phyloP scores from a whole-genome alignment of 495 filamentous ascomycete genomes.

The Hypoxylon perforatum region DNA sequence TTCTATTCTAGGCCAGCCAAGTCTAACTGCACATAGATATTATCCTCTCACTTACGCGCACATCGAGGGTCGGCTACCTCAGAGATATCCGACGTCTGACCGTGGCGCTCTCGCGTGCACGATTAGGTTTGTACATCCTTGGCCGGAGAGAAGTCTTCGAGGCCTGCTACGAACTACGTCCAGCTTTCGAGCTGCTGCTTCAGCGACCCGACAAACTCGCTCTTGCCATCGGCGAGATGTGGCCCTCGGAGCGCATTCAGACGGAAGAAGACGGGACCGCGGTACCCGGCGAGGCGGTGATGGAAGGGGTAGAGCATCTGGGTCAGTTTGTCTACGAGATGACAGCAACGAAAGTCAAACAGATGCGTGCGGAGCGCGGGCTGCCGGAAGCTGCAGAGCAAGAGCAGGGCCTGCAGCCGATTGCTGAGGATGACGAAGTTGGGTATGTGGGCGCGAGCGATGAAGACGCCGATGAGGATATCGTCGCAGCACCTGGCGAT shows the following conservation, averaged over 20 bases:
- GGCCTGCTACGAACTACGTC: slow-evolving; percentile 84
- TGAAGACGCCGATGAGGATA: slow-evolving; percentile 54
- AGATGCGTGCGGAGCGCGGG: slow-evolving; percentile 57
- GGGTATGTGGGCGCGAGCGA: slow-evolving; percentile 51
- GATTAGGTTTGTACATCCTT: slow-evolving; percentile 92
- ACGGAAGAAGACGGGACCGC: slow-evolving; percentile 66
- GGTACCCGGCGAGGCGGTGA: slow-evolving; percentile 65
- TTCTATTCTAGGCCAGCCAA: slow-evolving; percentile 26
- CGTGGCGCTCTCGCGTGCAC: slow-evolving; percentile 93
- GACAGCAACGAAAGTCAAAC: slow-evolving; percentile 81
- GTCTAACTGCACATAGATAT: slow-evolving; percentile 70
- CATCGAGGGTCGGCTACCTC: slow-evolving; percentile 89
- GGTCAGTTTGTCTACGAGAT: slow-evolving; percentile 98
- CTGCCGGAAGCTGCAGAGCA: slow-evolving; percentile 40
- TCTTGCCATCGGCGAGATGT: slow-evolving; percentile 87
- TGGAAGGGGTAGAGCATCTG: slow-evolving; percentile 93
- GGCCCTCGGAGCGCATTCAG: slow-evolving; percentile 71
- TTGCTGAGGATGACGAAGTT: slow-evolving; percentile 53
- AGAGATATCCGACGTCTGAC: slow-evolving; percentile 94
- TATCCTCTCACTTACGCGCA: slow-evolving; percentile 90
- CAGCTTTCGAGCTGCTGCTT: slow-evolving; percentile 81
- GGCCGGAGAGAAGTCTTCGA: slow-evolving; percentile 92
- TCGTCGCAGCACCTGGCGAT: slow-evolving; percentile 7
- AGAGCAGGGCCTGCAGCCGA: slow-evolving; percentile 25
- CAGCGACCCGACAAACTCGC: slow-evolving; percentile 80